Base-by-base conservation (phyloP, 1,284 basidiomycete genomes). In the Lentinus polychrous region DNA sequence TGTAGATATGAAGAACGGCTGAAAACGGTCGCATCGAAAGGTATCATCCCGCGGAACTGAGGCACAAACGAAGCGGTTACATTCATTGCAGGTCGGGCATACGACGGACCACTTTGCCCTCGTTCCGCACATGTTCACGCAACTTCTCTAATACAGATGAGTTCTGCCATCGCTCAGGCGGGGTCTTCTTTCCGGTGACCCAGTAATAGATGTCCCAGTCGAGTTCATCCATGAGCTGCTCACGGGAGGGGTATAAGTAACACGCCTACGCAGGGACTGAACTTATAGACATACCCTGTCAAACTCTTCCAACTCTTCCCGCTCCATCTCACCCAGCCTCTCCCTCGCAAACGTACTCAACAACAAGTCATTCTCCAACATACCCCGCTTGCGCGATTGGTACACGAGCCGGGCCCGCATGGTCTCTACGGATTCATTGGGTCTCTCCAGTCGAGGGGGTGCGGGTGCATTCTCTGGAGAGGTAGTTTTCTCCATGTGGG, bases 181-280 rank as follows among this genome's bases (percentile, higher is more conserved):
- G 83, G 2, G 79, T 69, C 50, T 83, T 75, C 70, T 93, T 91
- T 31, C 79, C 78, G 3, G 90, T 91, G 1, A 88, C 80, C 88
- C 94, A 94, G 68, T 99, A 99, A 66, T 93, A 99, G 55, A 98
- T 94, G 60, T 97, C 94, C 95, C 96, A 99, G 67, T 99, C 95
- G 1, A 92, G 84, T 60, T 97, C 94, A 60, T 97, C 94, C 53
- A 96, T 75, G 18, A 97, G 71, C 91, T 95, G 54, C n/a, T 43
- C n/a, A 18, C 22, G 35, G 45, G 20, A 38, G 31, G 8, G 58
- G 50, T 20, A 38, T 51, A 41, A 50, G 40, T 27, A 31, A 15
- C 14, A n/a, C n/a, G 23, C 45, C 11, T n/a, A 33, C 43, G 35
- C 31, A 15, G 23, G 10, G 39, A 15, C 45, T 22, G n/a, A 45